Evolutionary conservation across 2,329 filamentous ascomycete genomes (phyloP), one percentile per base, ranked within the genome.

Genomic region (Mariannaea elegans): DNA sequence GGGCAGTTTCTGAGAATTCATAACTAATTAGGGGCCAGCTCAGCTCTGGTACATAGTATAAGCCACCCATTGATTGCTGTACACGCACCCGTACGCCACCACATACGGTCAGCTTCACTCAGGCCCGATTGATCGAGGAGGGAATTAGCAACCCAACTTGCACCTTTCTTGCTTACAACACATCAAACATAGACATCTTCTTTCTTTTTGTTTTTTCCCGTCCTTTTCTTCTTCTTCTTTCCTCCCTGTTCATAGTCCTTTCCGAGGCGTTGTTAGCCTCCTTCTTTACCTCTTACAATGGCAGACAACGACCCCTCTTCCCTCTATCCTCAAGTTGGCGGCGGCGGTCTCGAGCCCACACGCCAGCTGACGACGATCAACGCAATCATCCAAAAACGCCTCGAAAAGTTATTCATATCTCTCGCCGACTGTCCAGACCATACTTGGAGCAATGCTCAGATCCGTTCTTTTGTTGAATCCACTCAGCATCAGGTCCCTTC

Each of bases 371-470:
- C 76, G 36, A 72, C 76, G 19, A 60, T 87, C 41, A 77, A 79
- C 63, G 66, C 75, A 4, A 68, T 76, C 7, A 66, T 82, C 27
- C 65, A 81, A 34, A 64, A 71, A 7, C 78, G 83, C 54, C 75
- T 86, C 16, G 75, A 79, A 65, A 76, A 75, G 55, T 76, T 86
- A 50, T 86, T 82, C 71, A 69, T 76, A 36, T 68, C 73, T 18
- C 78, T 84, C 55, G 78, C 78, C 58, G 77, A 77, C 48, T 65
- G 72, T 9, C 71, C 74, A 6, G 62, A 66, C 34, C 72, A 77
- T 39, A 74, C 76, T 32, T 87, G 84, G 84, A 76, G 77, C 53
- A 74, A 71, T 34, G 76, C 79, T 19, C 78, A 82, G 62, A 76
- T 81, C 32, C 70, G 75, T 31, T 71, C 77, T 18, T 87, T 87